Evolutionary conservation across 345 rosid genomes (phyloP).

Genomic region (Eucalyptus curtisii): DNA sequence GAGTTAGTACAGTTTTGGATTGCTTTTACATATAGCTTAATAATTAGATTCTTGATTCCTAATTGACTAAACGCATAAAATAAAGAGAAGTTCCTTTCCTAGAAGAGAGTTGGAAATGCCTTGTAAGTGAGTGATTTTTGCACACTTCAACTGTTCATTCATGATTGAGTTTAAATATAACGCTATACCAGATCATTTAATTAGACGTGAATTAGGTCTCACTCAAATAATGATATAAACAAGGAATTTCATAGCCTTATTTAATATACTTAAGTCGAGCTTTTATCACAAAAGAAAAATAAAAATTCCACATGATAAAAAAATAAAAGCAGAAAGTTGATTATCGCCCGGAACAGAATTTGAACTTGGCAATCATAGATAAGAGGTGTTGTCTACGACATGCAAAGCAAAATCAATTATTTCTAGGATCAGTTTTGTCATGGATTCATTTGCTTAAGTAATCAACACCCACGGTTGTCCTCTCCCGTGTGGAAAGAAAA

Average conservation of each 20-base stretch:
- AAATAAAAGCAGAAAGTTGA: neutral
- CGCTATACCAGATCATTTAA: neutral
- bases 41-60: neutral
- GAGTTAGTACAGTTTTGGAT: neutral
- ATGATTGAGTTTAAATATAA: neutral
- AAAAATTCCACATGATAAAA: neutral
- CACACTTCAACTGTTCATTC: neutral
- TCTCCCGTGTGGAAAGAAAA: neutral
- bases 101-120: neutral
- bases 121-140: neutral
- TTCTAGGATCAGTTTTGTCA: neutral
- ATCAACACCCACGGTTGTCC: neutral
- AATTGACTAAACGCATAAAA: neutral
- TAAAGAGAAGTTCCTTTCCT: neutral
- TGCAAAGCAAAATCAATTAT: neutral
- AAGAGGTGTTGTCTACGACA: neutral
- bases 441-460: neutral
- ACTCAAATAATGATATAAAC: neutral
- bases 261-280: neutral
- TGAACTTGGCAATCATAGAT: neutral
- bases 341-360: neutral
- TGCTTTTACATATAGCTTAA: neutral
- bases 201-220: rapidly evolving
- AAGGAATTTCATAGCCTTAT: neutral
- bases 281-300: neutral